Conservation (phyloP, 2,329 filamentous ascomycete species). For the Neofusicoccum sp. region DNA sequence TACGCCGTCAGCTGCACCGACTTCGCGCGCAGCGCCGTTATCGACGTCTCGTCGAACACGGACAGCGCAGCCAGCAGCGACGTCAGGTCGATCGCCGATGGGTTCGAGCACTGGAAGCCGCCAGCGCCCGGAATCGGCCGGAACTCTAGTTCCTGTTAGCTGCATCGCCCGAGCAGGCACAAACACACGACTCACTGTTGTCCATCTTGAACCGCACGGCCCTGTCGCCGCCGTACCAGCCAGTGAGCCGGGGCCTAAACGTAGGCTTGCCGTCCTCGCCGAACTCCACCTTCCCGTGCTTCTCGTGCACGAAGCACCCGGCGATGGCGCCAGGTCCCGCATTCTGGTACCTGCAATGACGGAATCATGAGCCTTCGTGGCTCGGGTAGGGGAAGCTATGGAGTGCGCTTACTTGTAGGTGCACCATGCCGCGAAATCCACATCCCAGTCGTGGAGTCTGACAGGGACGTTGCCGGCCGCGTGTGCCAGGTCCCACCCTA, state of each 20-base stretch:
- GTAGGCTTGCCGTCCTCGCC: constrained; percentile 37
- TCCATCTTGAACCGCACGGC: constrained; percentile 73
- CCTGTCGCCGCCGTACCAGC: constrained; percentile 77
- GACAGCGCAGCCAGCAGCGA: constrained; percentile 65
- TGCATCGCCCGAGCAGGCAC: not conserved
- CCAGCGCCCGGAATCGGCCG: constrained; percentile 67
- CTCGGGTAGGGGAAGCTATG: too few relatives aligned
- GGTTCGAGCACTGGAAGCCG: constrained; percentile 74
- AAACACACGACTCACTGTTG: constrained; percentile 47
- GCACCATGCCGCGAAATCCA: constrained; percentile 25
- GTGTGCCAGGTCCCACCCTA: constrained; percentile 25
- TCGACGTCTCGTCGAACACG: constrained; percentile 66
- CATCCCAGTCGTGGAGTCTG: constrained; percentile 24
- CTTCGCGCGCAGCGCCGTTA: constrained; percentile 65
- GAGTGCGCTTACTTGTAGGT: constrained; percentile 19
- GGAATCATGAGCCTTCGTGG: too few relatives aligned
- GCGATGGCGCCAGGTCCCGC: constrained; percentile 22
- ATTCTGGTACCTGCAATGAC: constrained; percentile 18
- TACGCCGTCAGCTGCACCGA: constrained; percentile 68
- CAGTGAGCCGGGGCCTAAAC: constrained; percentile 64
- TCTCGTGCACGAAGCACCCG: constrained; percentile 23
- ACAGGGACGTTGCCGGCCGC: constrained; percentile 24
- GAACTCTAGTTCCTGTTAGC: constrained; percentile 47
- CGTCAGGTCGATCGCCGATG: constrained; percentile 68
- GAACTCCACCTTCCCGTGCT: constrained; percentile 30